Percentiles rank a stretch among this genome's conserved stretches.
These are phyloP conservation scores for Kwoniella europaea DNA, from an alignment of 768 basidiomycete genomes.

Conservation along the genomic window DNA sequence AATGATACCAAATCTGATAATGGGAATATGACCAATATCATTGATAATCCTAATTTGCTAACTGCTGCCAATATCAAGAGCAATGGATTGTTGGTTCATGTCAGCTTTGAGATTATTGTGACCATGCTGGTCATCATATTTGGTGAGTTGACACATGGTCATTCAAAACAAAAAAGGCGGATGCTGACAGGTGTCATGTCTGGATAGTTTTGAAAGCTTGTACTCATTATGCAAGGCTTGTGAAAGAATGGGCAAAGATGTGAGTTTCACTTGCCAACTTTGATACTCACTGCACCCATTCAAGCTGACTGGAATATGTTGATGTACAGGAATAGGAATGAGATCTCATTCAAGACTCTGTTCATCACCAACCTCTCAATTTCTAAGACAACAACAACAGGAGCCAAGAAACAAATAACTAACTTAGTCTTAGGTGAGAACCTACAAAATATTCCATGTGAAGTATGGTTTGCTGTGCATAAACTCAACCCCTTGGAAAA, in stretches of 20 bases:
- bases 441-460: background rate
- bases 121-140: slow-evolving; percentile 58
- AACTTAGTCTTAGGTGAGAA: slow-evolving; percentile 11
- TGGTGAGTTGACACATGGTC: slow-evolving; percentile 30
- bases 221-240: slow-evolving; percentile 19
- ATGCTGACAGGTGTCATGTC: slow-evolving; percentile 1
- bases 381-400: background rate
- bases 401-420: slow-evolving; percentile 16
- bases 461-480: slow-evolving; percentile 25
- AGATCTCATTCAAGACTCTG: slow-evolving; percentile 47
- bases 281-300: no score
- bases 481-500: slow-evolving; percentile 19
- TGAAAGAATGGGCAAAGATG: slow-evolving; percentile 29
- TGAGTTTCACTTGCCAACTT: slow-evolving; percentile 11
- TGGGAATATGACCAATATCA: slow-evolving; percentile 13
- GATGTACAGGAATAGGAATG: slow-evolving; percentile 38
- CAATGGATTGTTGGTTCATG: slow-evolving; percentile 77
- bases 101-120: slow-evolving; percentile 81
- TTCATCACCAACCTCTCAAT: slow-evolving; percentile 44
- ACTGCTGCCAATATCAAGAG: slow-evolving; percentile 85
- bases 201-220: slow-evolving; percentile 22
- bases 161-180: background rate
- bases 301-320: background rate
- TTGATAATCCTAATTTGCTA: slow-evolving; percentile 59
- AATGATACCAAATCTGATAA: background rate